A percentile compares a stretch with the other conserved stretches of the same genome.
These are phyloP conservation scores for Mortierella claussenii DNA, from an alignment of 192 early-diverging fungal genomes.

Conservation along the genomic window DNA sequence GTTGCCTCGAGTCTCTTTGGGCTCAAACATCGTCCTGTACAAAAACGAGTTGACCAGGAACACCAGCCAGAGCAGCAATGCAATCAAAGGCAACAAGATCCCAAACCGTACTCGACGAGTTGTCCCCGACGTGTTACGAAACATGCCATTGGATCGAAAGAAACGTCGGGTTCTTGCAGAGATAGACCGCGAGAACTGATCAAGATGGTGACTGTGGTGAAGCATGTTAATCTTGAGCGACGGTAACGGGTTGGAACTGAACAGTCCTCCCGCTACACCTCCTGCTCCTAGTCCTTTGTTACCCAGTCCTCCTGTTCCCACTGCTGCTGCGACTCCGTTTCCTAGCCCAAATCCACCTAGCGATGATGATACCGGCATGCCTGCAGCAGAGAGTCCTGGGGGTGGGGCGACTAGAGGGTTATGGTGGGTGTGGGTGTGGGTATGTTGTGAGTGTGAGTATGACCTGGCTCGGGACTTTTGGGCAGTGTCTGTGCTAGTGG, in stretches of 20 bases:
- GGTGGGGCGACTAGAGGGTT: background rate
- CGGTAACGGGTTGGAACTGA: constrained; percentile 4
- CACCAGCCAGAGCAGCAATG: constrained; percentile 7
- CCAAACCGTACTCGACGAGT: constrained; percentile 36
- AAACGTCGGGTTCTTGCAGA: constrained; percentile 17
- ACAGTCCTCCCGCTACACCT: background rate
- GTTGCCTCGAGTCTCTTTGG: background rate
- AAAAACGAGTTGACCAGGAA: constrained; percentile 19
- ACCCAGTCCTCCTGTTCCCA: background rate
- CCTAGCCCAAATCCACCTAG: background rate
- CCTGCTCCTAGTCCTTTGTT: background rate
- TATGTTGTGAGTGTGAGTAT: constrained; percentile 18
- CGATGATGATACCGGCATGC: background rate
- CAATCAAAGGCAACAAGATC: constrained; percentile 17
- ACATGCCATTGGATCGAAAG: constrained; percentile 18
- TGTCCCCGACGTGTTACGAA: constrained; percentile 21
- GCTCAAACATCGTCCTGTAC: constrained; percentile 29
- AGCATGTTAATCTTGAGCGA: constrained; percentile 26
- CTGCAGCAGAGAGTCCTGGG: background rate
- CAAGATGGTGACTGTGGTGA: constrained; percentile 25
- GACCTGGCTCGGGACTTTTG: constrained; percentile 25
- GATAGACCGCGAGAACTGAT: constrained; percentile 29
- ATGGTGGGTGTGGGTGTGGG: background rate
- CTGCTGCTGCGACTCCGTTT: too few species aligned
- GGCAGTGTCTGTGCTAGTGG: background rate